phyloP scores from a whole-genome alignment of 768 basidiomycete species.

The Scleroderma bovista region DNA sequence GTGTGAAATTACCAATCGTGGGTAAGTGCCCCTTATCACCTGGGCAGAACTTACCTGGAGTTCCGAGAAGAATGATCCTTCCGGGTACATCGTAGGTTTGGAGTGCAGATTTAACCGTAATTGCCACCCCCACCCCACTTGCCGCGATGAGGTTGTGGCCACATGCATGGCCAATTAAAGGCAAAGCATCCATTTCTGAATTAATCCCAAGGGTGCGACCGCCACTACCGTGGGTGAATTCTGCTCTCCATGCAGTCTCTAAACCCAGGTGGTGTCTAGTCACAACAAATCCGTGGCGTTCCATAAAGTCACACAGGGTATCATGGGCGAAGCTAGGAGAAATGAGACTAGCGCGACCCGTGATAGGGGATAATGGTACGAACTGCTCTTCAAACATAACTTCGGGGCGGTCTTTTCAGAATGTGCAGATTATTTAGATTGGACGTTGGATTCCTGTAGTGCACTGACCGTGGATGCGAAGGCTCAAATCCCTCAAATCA shows the following conservation, averaged over 20 bases:
- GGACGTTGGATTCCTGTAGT: not conserved
- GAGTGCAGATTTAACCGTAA: constrained; percentile 68
- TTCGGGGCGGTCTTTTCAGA: constrained; percentile 56
- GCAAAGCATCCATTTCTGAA: constrained; percentile 67
- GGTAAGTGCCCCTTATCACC: not conserved
- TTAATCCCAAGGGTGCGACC: constrained; percentile 73
- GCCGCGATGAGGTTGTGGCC: constrained; percentile 83
- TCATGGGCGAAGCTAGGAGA: constrained; percentile 64
- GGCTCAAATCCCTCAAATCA: constrained; percentile 57
- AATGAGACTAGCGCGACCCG: constrained; percentile 5
- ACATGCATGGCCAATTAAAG: constrained; percentile 59
- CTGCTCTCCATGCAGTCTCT: constrained; percentile 74
- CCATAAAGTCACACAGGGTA: constrained; percentile 61
- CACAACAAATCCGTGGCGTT: constrained; percentile 60
- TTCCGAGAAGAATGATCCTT: constrained; percentile 70
- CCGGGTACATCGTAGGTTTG: constrained; percentile 57
- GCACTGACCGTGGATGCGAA: constrained; percentile 63
- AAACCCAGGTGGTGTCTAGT: constrained; percentile 67
- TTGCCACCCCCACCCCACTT: constrained; percentile 67
- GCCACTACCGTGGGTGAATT: constrained; percentile 51
- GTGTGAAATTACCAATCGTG: constrained; percentile 3
- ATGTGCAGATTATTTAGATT: constrained; percentile 8
- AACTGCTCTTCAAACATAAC: constrained; percentile 61
- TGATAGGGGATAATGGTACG: constrained; percentile 14
- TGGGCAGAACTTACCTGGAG: constrained; percentile 47